Evolutionary conservation across 768 basidiomycete species (phyloP), one percentile per base, ranked within the genome.

Genomic region (Lactarius vividus): DNA sequence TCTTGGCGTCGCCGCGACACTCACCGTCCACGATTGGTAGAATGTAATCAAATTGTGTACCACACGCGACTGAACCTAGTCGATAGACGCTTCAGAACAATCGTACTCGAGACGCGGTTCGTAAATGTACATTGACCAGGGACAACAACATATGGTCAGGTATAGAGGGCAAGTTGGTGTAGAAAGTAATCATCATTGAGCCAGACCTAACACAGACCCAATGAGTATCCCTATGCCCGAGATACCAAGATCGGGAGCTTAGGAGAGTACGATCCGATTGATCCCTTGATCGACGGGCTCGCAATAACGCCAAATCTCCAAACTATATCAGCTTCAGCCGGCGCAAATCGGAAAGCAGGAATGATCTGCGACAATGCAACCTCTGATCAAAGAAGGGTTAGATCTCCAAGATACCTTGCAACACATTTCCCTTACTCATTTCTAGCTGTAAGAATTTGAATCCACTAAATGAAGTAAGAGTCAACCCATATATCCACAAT

Each of bases 361-460:
- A 46, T 46, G n/a, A 46, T 23, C 44, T 46, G 44, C 44, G 44
- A 46, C 44, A 46, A 23, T 20, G 10, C 44, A 46, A 46, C 44
- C 10, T 46, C 44, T 46, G 11, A 5, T 23, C 3, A 46, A 3
- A 46, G n/a, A 46, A 5, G 44, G 10, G 44, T 77, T 77, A 79
- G 73, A 78, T 78, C 63, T 78, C 76, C n/a, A 79, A 69, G 59
- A 46, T 46, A 4, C n/a, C 9, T 23, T 23, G 44, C 3, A 20
- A 23, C 44, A 4, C 10, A 23, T 4, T 46, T 46, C 44, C n/a
- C 44, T 46, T 46, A 46, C 44, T 46, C n/a, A 23, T 46, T 46
- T 46, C 44, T 23, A 46, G 10, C 10, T 76, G 75, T 1, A 77
- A 74, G 65, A 78, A 78, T 59, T 79, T 78, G 73, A 79, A 80